Percentiles rank a stretch among this genome's conserved stretches.
Conservation (phyloP, 805 yeast species). For the Monosporozyma aerobia region DNA sequence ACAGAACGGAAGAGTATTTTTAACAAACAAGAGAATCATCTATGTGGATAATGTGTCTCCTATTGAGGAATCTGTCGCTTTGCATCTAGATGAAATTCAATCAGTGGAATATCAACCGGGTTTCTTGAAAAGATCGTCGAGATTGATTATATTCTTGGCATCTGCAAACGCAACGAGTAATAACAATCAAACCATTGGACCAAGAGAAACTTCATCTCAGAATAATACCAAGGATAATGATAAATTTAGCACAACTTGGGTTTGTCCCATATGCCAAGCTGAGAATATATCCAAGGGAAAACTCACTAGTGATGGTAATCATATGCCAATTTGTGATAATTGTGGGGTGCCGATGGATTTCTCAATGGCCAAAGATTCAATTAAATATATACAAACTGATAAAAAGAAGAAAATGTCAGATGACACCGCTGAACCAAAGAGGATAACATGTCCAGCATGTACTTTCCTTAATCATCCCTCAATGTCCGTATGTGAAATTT, state of each 20-base stretch:
- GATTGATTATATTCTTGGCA: constrained; percentile 41
- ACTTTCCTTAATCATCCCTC: constrained; percentile 82
- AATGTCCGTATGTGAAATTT: constrained; percentile 72
- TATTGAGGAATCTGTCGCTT: constrained; percentile 35
- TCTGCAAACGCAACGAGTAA: not conserved
- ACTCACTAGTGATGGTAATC: constrained; percentile 1
- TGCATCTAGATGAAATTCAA: constrained; percentile 37
- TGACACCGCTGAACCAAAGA: not conserved
- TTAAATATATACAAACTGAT: constrained; percentile 7
- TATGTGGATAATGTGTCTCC: constrained; percentile 52
- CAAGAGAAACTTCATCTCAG: constrained; percentile 1
- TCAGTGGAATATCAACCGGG: constrained; percentile 38
- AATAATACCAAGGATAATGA: not conserved
- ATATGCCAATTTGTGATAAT: constrained; percentile 42
- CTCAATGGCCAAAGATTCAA: constrained; percentile 30
- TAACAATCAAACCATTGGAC: not conserved
- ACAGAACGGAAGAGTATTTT: constrained; percentile 69
- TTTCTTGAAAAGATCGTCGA: constrained; percentile 71
- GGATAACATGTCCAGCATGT: constrained; percentile 43
- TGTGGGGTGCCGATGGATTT: constrained; percentile 51
- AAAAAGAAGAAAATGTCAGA: not conserved
- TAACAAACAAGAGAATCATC: constrained; percentile 65
- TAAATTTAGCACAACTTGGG: constrained; percentile 41
- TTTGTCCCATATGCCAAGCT: constrained; percentile 67
- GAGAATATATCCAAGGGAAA: constrained; percentile 4